Evolutionary conservation across 768 basidiomycete genomes (phyloP), one percentile per base, ranked within the genome.

Genomic region (Tylopilus plumbeoviolaceoides): DNA sequence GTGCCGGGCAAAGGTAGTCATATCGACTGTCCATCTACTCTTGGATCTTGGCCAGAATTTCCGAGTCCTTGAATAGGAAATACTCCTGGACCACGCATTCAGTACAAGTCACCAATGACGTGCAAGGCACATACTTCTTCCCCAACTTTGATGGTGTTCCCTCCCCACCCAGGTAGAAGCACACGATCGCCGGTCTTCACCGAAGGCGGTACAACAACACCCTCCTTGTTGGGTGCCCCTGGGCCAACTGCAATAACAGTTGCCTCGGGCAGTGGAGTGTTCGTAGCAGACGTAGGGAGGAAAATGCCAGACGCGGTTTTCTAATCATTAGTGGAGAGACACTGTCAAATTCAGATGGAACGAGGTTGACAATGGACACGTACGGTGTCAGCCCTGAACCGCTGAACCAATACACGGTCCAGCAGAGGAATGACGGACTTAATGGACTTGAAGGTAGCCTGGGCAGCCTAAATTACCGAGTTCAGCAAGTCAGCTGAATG

Each of bases 291-390:
- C 0, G 89, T 82, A n/a, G 97, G 97, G 43, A 99, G 79, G 82
- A 94, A 94, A 68, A 99, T 85, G 33, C 97, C 97, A 21, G 88
- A 73, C 4, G 97, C 89, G n/a, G 95, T 99, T 95, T 98, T 97
- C 95, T 98, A 61, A 36, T 7, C 9, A 12, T 42, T 12, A 7
- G 2, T 38, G 35, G 14, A 6, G 23, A 25, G 3, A 21, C 20
- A 12, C 3, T 25, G 31, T 65, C 23, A 58, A 17, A 25, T 12
- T n/a, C 8, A 12, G 14, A 9, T 4, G 17, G 9, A 35, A 38
- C 9, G 3, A 23, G 1, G 10, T 12, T 6, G 4, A 43, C 10
- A 4, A 40, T 7, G 36, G 11, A 51, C n/a, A 76, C 89, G 56
- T 64, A 98, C 95, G 8, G 92, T 91, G 61, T 95, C 94, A 30